phyloP scores from a whole-genome alignment of 163 green algal species.

The Chlamydomonas reinhardtii region DNA sequence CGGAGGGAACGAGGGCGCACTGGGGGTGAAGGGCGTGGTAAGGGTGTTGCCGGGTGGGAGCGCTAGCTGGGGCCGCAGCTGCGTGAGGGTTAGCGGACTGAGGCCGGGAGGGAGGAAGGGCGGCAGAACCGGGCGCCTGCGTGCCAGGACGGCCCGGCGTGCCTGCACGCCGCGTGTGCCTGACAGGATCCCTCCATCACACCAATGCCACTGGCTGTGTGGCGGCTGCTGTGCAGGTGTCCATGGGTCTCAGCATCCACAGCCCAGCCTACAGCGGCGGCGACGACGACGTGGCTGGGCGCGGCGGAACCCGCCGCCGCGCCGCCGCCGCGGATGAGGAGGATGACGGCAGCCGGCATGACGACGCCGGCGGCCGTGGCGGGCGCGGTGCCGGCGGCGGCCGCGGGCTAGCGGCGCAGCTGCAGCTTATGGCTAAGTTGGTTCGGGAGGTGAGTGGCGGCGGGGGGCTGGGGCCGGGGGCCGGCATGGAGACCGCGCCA shows the following conservation, averaged over 20 bases:
- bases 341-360: slow-evolving; percentile 3
- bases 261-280: slow-evolving; percentile 38
- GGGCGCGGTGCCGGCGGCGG: neutral
- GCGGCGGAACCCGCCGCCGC: slow-evolving; percentile 14
- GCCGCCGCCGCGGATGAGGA: slow-evolving; percentile 18
- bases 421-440: slow-evolving; percentile 43
- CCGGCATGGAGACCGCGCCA: neutral
- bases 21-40: too few relatives aligned
- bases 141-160: too few relatives aligned
- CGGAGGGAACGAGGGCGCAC: too few relatives aligned
- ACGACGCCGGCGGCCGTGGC: slow-evolving; percentile 29
- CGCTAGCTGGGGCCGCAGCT: too few relatives aligned
- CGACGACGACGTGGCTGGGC: slow-evolving; percentile 33
- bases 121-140: too few relatives aligned
- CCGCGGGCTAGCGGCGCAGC: neutral
- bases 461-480: neutral
- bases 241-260: neutral
- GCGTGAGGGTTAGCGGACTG: too few relatives aligned
- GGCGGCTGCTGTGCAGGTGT: slow-evolving; percentile 3
- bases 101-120: too few relatives aligned
- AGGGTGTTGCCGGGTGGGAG: too few relatives aligned
- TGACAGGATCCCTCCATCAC: too few relatives aligned
- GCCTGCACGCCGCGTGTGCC: too few relatives aligned
- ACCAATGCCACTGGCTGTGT: too few relatives aligned
- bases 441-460: slow-evolving; percentile 33